A percentile compares a stretch with the other conserved stretches of the same genome.
These are phyloP conservation scores for Rhizopogon roseolus DNA, from an alignment of 768 basidiomycete genomes.

Conservation along the genomic window DNA sequence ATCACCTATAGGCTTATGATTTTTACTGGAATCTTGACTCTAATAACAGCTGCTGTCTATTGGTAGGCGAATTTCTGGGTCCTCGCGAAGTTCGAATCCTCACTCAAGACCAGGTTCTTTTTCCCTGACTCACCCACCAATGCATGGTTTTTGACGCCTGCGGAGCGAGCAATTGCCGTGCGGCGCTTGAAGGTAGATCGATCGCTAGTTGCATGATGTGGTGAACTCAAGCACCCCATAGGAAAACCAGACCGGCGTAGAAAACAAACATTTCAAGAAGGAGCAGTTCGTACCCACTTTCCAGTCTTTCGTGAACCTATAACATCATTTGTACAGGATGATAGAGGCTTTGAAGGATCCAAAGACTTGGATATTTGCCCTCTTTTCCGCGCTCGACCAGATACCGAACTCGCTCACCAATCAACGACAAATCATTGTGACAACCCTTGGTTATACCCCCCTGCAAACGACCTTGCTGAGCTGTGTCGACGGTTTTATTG, in stretches of 20 bases:
- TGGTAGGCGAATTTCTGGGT: conserved; percentile 37
- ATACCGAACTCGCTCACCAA: conserved; percentile 66
- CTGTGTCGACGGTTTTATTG: conserved; percentile 61
- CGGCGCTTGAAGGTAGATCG: conserved; percentile 52
- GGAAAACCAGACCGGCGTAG: conserved; percentile 77
- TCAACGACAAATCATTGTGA: conserved; percentile 59
- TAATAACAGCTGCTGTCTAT: conserved; percentile 45
- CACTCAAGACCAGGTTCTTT: conserved; percentile 39
- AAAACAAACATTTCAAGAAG: conserved; percentile 77
- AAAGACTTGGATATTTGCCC: conserved; percentile 74
- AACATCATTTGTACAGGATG: conserved; percentile 38
- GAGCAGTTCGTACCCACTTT: conserved; percentile 53
- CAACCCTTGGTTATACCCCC: conserved; percentile 58
- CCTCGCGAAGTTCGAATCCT: background rate
- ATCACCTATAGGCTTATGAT: conserved; percentile 52
- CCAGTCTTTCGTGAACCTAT: no score
- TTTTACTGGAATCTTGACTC: conserved; percentile 58
- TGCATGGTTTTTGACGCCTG: conserved; percentile 67
- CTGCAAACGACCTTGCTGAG: conserved; percentile 67
- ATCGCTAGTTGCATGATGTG: background rate
- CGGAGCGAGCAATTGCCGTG: conserved; percentile 62
- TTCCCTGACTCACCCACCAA: conserved; percentile 75
- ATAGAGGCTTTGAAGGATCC: conserved; percentile 63
- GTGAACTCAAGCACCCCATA: conserved; percentile 14
- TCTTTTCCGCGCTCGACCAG: conserved; percentile 58